Conservation (phyloP, 2,329 filamentous ascomycete species). For the Bipolaris bicolor region DNA sequence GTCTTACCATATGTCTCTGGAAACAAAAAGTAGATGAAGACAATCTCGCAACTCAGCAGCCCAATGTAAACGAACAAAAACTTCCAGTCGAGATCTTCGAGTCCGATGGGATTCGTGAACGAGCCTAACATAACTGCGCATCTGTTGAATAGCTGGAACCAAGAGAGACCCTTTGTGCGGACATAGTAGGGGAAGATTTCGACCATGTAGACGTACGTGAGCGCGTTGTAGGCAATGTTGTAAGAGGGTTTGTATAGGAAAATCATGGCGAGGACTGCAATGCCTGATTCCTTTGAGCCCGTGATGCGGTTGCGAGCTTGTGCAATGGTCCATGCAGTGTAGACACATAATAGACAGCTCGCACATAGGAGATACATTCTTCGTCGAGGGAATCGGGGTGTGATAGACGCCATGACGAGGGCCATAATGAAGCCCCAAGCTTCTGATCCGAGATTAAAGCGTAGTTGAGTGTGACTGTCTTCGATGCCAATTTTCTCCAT, state of each 20-base stretch:
- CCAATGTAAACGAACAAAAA: constrained; percentile 66
- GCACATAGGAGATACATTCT: constrained; percentile 61
- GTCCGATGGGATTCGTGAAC: constrained; percentile 67
- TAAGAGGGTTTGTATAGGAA: constrained; percentile 62
- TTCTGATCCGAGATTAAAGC: constrained; percentile 63
- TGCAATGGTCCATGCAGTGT: constrained; percentile 49
- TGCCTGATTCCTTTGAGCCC: constrained; percentile 39
- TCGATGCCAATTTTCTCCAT: constrained; percentile 67
- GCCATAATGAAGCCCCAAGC: constrained; percentile 65
- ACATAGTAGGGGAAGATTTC: constrained; percentile 59
- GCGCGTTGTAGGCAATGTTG: constrained; percentile 63
- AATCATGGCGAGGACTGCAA: constrained; percentile 58
- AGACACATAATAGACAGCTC: constrained; percentile 40
- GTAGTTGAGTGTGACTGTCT: constrained; percentile 43
- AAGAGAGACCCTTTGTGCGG: constrained; percentile 56
- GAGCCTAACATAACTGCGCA: constrained; percentile 66
- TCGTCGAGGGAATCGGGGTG: constrained; percentile 62
- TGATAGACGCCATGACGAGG: constrained; percentile 60
- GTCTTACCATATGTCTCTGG: constrained; percentile 45
- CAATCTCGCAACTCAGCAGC: constrained; percentile 42
- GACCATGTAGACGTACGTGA: constrained; percentile 62
- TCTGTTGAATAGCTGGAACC: constrained; percentile 69
- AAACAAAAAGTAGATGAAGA: constrained; percentile 47
- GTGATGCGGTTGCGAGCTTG: constrained; percentile 60
- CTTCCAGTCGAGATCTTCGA: constrained; percentile 65